Evolutionary conservation across 768 basidiomycete species (phyloP).

Genomic region (Rhodotorula kratochvilovae): DNA sequence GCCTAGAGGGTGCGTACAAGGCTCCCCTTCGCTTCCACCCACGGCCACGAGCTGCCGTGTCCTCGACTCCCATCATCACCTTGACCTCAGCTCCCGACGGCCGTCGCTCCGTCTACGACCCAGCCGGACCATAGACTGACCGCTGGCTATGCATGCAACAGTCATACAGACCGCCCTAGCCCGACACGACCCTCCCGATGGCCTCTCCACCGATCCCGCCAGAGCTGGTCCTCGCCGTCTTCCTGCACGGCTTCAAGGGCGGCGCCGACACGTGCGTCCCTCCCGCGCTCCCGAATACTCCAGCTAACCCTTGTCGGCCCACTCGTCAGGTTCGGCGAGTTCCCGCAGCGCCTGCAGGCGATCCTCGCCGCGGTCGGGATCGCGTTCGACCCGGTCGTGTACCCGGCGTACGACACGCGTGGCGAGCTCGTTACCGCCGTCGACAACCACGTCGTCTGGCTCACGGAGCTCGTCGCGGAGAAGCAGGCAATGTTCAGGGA

Average conservation of each 20-base stretch:
- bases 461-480: slow-evolving; percentile 13
- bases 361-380: slow-evolving; percentile 7
- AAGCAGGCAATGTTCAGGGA: slow-evolving; percentile 9
- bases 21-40: no score
- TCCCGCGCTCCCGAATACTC: no score
- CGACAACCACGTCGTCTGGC: slow-evolving; percentile 30
- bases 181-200: background rate
- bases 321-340: slow-evolving; percentile 33
- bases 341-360: slow-evolving; percentile 22
- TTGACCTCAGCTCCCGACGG: no score
- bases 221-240: slow-evolving; percentile 20
- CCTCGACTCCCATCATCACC: no score
- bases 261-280: slow-evolving; percentile 29
- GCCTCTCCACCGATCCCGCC: background rate
- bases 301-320: no score
- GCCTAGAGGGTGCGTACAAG: no score
- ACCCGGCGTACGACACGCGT: slow-evolving; percentile 37
- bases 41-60: no score
- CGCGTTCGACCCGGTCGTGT: slow-evolving; percentile 24
- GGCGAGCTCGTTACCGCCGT: slow-evolving; percentile 32
- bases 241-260: slow-evolving; percentile 39
- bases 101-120: no score
- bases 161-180: no score
- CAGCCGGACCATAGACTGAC: no score
- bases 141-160: no score